These are phyloP conservation scores for Plectosphaerella plurivora DNA, from an alignment of 2,329 filamentous ascomycete genomes.

Conservation along the genomic window DNA sequence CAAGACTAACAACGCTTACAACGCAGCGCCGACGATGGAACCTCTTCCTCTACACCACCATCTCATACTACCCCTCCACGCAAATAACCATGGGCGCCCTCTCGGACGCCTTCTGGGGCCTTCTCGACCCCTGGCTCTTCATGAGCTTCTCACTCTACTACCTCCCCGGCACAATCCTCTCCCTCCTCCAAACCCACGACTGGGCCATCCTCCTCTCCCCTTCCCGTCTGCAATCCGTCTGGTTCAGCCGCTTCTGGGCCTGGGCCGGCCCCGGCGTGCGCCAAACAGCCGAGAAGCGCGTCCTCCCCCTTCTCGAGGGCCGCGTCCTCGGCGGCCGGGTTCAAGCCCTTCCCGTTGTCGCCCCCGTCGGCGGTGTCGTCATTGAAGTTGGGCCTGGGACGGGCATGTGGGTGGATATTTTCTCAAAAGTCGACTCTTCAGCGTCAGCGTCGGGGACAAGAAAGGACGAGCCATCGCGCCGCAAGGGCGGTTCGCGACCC, in stretches of 20 bases:
- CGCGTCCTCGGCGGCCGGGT: constrained; percentile 32
- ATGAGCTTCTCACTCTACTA: constrained; percentile 42
- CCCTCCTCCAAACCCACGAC: constrained; percentile 30
- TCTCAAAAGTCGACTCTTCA: constrained; percentile 21
- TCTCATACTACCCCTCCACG: too few species aligned
- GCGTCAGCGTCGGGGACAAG: constrained; percentile 5
- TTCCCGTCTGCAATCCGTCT: constrained; percentile 37
- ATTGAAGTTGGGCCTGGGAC: constrained; percentile 60
- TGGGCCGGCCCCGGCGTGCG: constrained; percentile 47
- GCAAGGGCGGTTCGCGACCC: neutral
- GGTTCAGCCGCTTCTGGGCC: constrained; percentile 61
- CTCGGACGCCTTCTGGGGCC: constrained; percentile 16
- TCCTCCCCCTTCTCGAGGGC: constrained; percentile 52
- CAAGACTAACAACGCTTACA: too few species aligned
- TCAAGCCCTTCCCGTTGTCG: constrained; percentile 23
- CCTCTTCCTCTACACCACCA: too few species aligned
- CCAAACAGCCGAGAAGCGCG: constrained; percentile 29
- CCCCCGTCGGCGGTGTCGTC: constrained; percentile 44
- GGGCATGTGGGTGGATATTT: constrained; percentile 57
- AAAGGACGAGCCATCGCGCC: neutral
- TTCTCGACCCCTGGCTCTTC: constrained; percentile 49
- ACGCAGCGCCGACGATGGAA: too few species aligned
- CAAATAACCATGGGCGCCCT: constrained; percentile 8
- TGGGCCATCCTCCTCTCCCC: constrained; percentile 34
- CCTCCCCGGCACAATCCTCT: constrained; percentile 45